Conservation (phyloP, 495 filamentous ascomycete species). For the Letharia lupina region DNA sequence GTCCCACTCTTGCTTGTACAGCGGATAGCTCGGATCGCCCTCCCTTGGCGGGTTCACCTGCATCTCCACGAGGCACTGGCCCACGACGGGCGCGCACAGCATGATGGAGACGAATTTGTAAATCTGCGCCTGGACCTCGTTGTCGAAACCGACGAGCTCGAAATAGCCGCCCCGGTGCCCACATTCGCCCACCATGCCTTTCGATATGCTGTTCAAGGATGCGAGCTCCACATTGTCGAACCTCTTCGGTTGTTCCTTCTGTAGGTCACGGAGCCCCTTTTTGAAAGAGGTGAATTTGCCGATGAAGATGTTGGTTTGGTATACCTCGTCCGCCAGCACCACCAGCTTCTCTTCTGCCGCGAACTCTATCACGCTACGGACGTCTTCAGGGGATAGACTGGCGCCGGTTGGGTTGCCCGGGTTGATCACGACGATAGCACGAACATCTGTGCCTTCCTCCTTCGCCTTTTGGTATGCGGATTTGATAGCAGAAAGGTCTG, state of each 20-base stretch:
- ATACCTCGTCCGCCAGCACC: slow-evolving; percentile 91
- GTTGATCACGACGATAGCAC: slow-evolving; percentile 93
- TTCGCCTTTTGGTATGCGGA: slow-evolving; percentile 61
- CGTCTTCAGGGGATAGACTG: slow-evolving; percentile 65
- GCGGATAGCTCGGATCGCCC: slow-evolving; percentile 70
- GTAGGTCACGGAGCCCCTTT: slow-evolving; percentile 73
- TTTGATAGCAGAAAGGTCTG: slow-evolving; percentile 68
- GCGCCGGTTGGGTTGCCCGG: slow-evolving; percentile 96
- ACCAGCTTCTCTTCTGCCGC: slow-evolving; percentile 82
- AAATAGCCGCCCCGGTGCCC: slow-evolving; percentile 97
- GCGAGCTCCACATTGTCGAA: slow-evolving; percentile 84
- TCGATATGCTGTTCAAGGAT: slow-evolving; percentile 77
- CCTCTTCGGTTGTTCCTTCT: slow-evolving; percentile 59
- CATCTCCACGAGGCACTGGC: slow-evolving; percentile 89
- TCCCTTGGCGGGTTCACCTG: slow-evolving; percentile 90
- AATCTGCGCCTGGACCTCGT: slow-evolving; percentile 79
- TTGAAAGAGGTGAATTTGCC: slow-evolving; percentile 95
- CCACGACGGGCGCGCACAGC: slow-evolving; percentile 89
- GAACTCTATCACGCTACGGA: slow-evolving; percentile 71
- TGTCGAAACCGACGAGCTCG: slow-evolving; percentile 83
- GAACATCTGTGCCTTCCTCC: slow-evolving; percentile 69
- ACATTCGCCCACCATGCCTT: slow-evolving; percentile 98
- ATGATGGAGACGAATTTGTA: slow-evolving; percentile 97
- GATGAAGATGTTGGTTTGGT: slow-evolving; percentile 95
- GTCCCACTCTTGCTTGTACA: slow-evolving; percentile 79